Evolutionary conservation across 1,284 basidiomycete genomes (phyloP), one percentile per base, ranked within the genome.

Genomic region (Baeospora myosura): DNA sequence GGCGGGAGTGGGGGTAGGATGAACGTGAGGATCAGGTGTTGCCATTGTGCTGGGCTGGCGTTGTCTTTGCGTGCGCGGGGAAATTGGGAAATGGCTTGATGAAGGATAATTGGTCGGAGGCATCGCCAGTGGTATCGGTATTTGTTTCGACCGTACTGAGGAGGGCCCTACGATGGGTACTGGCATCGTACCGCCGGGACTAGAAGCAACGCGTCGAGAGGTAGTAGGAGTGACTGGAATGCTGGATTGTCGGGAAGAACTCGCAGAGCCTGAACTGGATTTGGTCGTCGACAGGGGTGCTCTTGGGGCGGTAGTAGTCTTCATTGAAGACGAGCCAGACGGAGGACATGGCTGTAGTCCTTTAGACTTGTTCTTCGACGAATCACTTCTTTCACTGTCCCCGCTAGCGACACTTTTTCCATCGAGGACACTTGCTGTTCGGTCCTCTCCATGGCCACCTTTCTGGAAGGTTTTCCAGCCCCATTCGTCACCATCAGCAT

Each of bases 1-100:
- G 2, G 66, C 61, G 2, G 82, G 79, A 2, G 72, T 54, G 5
- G 73, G 62, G 2, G 80, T 76, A 1, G 87, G 88, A 54, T 91
- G 88, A 1, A 69, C 59, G 60, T 92, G 86, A 2, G 86, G 87
- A 53, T 92, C 88, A 3, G 68, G 62, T 28, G 51, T 64, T 36
- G 61, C 60, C 14, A 53, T 43, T n/a, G 14, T 49, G 5, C 56
- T 50, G 3, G 56, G 53, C 37, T 57, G 42, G 10, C 57, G 58
- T 22, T 55, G 54, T 36, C 65, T 65, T 41, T 63, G 65, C 38
- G 66, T 63, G 31, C 67, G 69, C 21, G 73, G 69, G 29, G 74
- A 71, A 25, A 69, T 52, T 6, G 73, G 64, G 51, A 72, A 72
- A 49, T 70, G 71, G 5, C 62, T 40, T 6, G 66, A 47, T 16